Evolutionary conservation across 345 rosid species (phyloP).

Genomic region (Eucalyptus erythrocorys): DNA sequence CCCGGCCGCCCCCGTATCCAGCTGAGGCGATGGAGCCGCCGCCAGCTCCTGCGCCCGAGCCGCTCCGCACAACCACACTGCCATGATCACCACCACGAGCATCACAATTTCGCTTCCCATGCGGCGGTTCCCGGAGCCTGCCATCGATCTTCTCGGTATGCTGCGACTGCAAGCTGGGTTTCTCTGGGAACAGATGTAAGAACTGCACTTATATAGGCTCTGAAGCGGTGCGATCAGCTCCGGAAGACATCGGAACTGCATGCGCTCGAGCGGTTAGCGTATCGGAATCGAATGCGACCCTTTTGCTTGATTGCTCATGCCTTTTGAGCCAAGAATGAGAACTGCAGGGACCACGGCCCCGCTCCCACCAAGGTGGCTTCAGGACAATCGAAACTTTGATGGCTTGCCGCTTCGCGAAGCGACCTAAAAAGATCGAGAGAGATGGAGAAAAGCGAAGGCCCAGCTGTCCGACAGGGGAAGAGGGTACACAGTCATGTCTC

Average conservation of each 20-base stretch:
- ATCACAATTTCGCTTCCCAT: not conserved
- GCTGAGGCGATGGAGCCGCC: not conserved
- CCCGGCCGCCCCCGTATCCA: constrained; percentile 1
- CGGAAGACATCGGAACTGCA: not conserved
- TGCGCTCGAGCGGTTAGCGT: not conserved
- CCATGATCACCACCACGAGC: not conserved
- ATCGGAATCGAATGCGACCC: not conserved
- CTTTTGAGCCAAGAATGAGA: not conserved
- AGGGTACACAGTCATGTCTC: not conserved
- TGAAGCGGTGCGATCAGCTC: not conserved
- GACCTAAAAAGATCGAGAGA: not conserved
- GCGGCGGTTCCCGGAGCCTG: not conserved
- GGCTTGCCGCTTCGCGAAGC: not conserved
- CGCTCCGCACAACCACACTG: not conserved
- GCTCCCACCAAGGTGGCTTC: not conserved
- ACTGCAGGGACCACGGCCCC: not conserved
- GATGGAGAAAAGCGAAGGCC: not conserved
- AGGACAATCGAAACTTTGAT: not conserved
- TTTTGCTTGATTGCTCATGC: not conserved
- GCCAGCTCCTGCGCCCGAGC: not conserved
- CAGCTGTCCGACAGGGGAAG: not conserved
- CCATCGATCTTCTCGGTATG: not conserved
- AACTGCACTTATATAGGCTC: not conserved
- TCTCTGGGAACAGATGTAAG: not conserved
- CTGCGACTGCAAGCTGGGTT: not conserved